phyloP scores from a whole-genome alignment of 306 rosid genomes.

The Sechiopsis laciniata region DNA sequence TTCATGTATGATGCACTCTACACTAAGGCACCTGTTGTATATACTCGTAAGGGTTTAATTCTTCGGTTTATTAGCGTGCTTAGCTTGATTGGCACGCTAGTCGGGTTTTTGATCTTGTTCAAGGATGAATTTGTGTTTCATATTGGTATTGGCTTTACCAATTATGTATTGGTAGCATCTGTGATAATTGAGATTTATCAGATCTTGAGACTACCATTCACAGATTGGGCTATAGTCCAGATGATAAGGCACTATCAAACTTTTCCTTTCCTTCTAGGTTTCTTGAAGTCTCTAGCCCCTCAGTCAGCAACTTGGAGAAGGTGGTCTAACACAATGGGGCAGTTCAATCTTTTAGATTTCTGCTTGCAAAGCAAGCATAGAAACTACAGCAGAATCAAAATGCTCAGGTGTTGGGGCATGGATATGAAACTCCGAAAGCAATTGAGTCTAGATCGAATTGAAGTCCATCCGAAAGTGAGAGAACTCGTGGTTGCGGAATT shows the following conservation, averaged over 20 bases:
- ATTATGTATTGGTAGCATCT: slow-evolving; percentile 39
- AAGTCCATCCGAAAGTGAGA: slow-evolving; percentile 31
- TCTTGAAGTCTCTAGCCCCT: slow-evolving; percentile 37
- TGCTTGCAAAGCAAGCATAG: slow-evolving; percentile 40
- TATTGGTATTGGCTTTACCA: slow-evolving; percentile 32
- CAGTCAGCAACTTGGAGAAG: slow-evolving; percentile 40
- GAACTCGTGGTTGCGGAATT: slow-evolving; percentile 32
- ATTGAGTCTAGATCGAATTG: slow-evolving; percentile 23
- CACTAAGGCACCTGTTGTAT: slow-evolving; percentile 51
- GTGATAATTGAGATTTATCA: slow-evolving; percentile 50
- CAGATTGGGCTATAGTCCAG: slow-evolving; percentile 57
- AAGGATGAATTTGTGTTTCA: slow-evolving; percentile 18
- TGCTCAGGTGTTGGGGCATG: slow-evolving; percentile 30
- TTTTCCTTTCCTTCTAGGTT: slow-evolving; percentile 28
- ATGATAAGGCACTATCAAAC: slow-evolving; percentile 37
- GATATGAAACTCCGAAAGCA: slow-evolving; percentile 34
- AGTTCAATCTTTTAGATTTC: slow-evolving; percentile 50
- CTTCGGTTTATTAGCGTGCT: slow-evolving; percentile 41
- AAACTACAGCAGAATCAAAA: slow-evolving; percentile 24
- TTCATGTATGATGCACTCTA: slow-evolving; percentile 68
- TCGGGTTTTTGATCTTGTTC: slow-evolving; percentile 33
- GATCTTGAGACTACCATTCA: slow-evolving; percentile 41
- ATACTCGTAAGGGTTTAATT: slow-evolving; percentile 44
- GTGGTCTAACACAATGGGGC: slow-evolving; percentile 55
- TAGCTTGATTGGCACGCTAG: slow-evolving; percentile 31